A percentile compares a stretch with the other conserved stretches of the same genome.
Conservation (phyloP, 176 grass and related monocot genomes). For the Hsuehochloa calcarea region DNA sequence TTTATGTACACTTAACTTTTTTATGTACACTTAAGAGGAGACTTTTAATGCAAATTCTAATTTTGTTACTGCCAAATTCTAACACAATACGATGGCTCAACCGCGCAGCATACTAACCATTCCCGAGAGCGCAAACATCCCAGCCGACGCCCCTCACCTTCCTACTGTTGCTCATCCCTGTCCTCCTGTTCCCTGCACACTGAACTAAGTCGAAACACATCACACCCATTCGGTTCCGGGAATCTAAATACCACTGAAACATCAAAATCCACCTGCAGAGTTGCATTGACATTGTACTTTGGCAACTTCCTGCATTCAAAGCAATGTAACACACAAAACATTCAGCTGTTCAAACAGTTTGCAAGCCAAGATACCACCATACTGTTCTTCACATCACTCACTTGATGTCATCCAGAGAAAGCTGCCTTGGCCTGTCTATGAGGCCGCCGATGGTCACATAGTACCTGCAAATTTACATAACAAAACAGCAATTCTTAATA, state of each 20-base stretch:
- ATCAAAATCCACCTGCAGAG: conserved; percentile 49
- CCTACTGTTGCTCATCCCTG: conserved; percentile 62
- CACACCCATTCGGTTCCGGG: not conserved
- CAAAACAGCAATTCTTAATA: not conserved
- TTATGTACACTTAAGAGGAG: not conserved
- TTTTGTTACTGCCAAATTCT: not conserved
- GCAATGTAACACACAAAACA: not conserved
- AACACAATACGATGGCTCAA: not conserved
- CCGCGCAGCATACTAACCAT: conserved; percentile 36
- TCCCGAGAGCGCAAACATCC: conserved; percentile 69
- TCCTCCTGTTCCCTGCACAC: conserved; percentile 86
- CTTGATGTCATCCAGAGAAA: conserved; percentile 65
- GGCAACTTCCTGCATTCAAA: conserved; percentile 52
- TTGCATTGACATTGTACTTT: conserved; percentile 72
- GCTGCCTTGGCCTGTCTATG: conserved; percentile 30
- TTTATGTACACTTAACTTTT: not conserved
- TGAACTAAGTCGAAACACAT: not conserved
- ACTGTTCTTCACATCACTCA: not conserved
- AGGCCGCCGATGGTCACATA: conserved; percentile 50
- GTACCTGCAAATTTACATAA: conserved; percentile 45
- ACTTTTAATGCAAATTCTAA: not conserved
- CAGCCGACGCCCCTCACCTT: conserved; percentile 76
- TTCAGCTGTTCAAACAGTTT: not conserved
- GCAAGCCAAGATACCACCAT: not conserved
- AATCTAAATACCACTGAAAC: not conserved